These are phyloP conservation scores for Microdochium bolleyi DNA, from an alignment of 2,329 filamentous ascomycete species.

Conservation along the genomic window DNA sequence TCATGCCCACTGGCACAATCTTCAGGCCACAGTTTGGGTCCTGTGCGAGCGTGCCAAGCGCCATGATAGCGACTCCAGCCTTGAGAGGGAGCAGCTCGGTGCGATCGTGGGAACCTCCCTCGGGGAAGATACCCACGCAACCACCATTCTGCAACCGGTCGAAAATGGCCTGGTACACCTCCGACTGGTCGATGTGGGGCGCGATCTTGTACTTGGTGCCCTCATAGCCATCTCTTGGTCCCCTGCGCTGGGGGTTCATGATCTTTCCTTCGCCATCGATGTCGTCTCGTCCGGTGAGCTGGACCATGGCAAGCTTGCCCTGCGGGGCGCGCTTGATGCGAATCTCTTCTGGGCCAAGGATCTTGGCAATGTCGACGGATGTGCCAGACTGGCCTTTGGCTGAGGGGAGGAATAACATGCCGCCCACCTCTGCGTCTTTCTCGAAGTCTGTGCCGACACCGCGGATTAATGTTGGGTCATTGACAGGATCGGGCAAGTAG, in stretches of 20 bases:
- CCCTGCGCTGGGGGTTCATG: slow-evolving; percentile 43
- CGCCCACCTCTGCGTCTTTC: slow-evolving; percentile 65
- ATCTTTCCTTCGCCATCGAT: slow-evolving; percentile 60
- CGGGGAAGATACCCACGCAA: slow-evolving; percentile 93
- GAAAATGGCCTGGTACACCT: slow-evolving; percentile 92
- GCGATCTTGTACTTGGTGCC: slow-evolving; percentile 82
- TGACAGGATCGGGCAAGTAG: slow-evolving; percentile 81
- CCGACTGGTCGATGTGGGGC: slow-evolving; percentile 87
- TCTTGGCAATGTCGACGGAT: slow-evolving; percentile 76
- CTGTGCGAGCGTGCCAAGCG: slow-evolving; percentile 77
- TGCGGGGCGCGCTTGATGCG: slow-evolving; percentile 83
- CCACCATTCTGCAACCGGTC: slow-evolving; percentile 72
- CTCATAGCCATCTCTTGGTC: slow-evolving; percentile 53
- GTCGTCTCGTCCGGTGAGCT: slow-evolving; percentile 75
- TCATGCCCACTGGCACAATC: slow-evolving; percentile 97
- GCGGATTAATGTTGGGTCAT: slow-evolving; percentile 73
- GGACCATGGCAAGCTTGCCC: slow-evolving; percentile 63
- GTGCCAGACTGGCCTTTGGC: slow-evolving; percentile 69
- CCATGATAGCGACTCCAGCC: slow-evolving; percentile 97
- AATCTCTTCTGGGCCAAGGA: slow-evolving; percentile 72
- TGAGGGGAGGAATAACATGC: slow-evolving; percentile 79
- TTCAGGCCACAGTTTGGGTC: slow-evolving; percentile 82
- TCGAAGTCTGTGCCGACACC: slow-evolving; percentile 79
- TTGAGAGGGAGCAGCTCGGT: slow-evolving; percentile 88
- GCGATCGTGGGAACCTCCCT: slow-evolving; percentile 92